phyloP scores from a whole-genome alignment of 768 basidiomycete genomes.

The Kwoniella sp. region DNA sequence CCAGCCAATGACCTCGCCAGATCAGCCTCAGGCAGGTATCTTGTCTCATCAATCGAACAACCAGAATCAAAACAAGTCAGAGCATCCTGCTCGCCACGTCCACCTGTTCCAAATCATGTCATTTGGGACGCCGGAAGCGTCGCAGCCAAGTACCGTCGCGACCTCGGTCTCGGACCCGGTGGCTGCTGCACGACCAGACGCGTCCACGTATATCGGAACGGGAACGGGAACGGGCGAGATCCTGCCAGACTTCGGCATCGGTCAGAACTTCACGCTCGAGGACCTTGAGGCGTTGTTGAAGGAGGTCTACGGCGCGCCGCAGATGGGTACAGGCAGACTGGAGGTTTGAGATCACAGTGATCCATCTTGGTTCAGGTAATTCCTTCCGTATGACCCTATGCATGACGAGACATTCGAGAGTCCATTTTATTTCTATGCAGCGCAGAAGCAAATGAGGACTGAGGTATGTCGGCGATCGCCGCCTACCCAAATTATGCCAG shows the following conservation, averaged over 20 bases:
- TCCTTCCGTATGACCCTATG: no score
- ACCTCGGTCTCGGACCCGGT: background rate
- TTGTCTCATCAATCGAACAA: background rate
- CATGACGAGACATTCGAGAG: no score
- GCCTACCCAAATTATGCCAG: no score
- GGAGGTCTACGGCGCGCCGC: conserved; percentile 9
- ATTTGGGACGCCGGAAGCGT: background rate
- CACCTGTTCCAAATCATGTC: background rate
- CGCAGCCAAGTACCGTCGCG: background rate
- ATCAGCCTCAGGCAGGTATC: background rate
- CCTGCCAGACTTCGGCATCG: background rate
- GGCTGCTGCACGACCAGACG: background rate
- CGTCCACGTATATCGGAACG: background rate
- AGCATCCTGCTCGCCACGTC: background rate
- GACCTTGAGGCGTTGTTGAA: conserved; percentile 16
- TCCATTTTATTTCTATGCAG: no score
- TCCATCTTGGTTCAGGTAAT: no score
- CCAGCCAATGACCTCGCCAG: background rate
- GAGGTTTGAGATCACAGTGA: no score
- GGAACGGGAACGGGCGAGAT: background rate
- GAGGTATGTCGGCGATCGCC: no score
- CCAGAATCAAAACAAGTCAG: background rate
- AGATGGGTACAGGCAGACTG: no score
- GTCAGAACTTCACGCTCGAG: conserved; percentile 13
- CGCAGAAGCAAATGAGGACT: no score